These are phyloP conservation scores for Paramecium tetraurelia DNA, from an alignment of 73 alveolate species.

Conservation along the genomic window DNA sequence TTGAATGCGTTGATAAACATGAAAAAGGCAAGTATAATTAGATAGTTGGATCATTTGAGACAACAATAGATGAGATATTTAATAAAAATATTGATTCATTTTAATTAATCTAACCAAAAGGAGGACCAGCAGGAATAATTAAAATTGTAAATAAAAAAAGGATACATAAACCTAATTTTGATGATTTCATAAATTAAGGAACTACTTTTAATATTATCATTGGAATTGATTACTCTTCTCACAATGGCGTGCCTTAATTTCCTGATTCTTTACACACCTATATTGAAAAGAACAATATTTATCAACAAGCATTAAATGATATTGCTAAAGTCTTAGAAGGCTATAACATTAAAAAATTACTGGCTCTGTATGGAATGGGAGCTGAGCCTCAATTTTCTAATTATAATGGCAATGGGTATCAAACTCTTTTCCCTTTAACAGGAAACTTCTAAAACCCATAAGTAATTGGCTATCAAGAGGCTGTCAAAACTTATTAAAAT, in stretches of 20 bases:
- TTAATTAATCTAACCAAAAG: slow-evolving; percentile 22
- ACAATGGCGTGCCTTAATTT: slow-evolving; percentile 72
- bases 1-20: slow-evolving; percentile 58
- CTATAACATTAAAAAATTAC: neutral
- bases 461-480: neutral
- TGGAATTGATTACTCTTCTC: slow-evolving; percentile 88
- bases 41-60: slow-evolving; percentile 54
- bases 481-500: neutral
- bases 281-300: neutral
- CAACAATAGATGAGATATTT: slow-evolving; percentile 34
- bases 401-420: neutral
- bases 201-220: slow-evolving; percentile 73
- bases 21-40: slow-evolving; percentile 43
- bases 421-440: slow-evolving; percentile 18
- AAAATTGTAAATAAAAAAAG: neutral
- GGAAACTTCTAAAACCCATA: slow-evolving; percentile 11
- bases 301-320: neutral
- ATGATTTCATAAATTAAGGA: slow-evolving; percentile 85
- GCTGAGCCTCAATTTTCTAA: slow-evolving; percentile 29
- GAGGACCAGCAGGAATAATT: slow-evolving; percentile 59
- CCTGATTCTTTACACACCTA: slow-evolving; percentile 30
- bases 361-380: slow-evolving; percentile 24
- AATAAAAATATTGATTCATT: neutral
- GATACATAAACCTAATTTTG: slow-evolving; percentile 62
- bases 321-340: neutral